Conservation (phyloP, 257 asterid genomes). For the Solanum raphanifolium region DNA sequence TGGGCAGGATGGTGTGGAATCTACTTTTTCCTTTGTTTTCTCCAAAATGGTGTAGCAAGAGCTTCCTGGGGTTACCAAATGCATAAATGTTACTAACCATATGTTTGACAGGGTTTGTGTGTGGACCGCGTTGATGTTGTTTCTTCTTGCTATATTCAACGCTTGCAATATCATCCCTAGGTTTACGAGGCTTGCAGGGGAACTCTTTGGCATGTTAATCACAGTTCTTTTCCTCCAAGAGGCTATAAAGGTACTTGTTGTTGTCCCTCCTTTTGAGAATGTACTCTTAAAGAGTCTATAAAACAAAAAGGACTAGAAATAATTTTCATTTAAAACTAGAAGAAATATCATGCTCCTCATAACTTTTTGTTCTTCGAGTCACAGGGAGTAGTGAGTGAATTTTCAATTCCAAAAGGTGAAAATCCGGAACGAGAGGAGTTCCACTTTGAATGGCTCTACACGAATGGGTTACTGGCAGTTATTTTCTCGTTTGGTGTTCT, state of each 20-base stretch:
- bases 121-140: conserved; percentile 74
- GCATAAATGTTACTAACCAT: not conserved
- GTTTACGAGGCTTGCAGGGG: conserved; percentile 90
- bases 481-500: conserved; percentile 72
- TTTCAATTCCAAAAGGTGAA: conserved; percentile 56
- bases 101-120: conserved; percentile 65
- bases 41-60: not conserved
- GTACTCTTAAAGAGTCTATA: not conserved
- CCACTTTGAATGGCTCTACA: conserved; percentile 75
- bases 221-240: conserved; percentile 80
- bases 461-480: conserved; percentile 69
- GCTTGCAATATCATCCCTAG: conserved; percentile 64
- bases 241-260: conserved; percentile 62
- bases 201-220: conserved; percentile 87
- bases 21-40: not conserved
- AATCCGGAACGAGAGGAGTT: conserved; percentile 30
- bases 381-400: conserved; percentile 86
- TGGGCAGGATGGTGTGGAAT: conserved; percentile 81
- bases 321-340: not conserved
- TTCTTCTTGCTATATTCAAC: conserved; percentile 74
- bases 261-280: not conserved
- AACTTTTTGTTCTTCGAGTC: not conserved
- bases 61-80: not conserved
- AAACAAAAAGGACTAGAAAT: not conserved
- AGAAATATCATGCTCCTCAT: not conserved